Percentiles rank a stretch among this genome's conserved stretches.
Evolutionary conservation across 2,329 filamentous ascomycete genomes (phyloP).

Genomic region (Cladophialophora exuberans): DNA sequence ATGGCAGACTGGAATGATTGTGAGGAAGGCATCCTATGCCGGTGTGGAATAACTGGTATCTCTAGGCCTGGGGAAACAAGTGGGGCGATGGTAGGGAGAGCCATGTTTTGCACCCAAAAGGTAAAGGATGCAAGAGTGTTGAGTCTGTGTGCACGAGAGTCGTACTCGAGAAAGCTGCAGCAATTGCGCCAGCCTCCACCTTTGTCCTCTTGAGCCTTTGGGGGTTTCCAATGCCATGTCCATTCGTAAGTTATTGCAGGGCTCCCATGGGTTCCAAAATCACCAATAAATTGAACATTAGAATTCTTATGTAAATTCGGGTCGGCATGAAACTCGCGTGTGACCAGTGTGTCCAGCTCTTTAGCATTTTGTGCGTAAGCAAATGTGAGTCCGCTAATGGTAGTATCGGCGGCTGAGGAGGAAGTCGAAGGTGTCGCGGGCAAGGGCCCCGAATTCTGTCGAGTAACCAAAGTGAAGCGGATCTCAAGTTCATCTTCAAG

Average conservation of each 20-base stretch:
- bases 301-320: conserved; percentile 97
- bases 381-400: conserved; percentile 87
- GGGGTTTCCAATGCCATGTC: conserved; percentile 96
- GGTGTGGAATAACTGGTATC: conserved; percentile 67
- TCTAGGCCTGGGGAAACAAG: conserved; percentile 75
- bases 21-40: conserved; percentile 79
- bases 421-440: conserved; percentile 57
- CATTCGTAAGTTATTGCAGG: conserved; percentile 87
- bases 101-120: conserved; percentile 84
- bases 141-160: conserved; percentile 85
- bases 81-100: conserved; percentile 53
- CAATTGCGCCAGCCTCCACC: conserved; percentile 94
- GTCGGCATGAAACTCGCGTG: conserved; percentile 93
- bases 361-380: conserved; percentile 82
- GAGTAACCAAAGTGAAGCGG: conserved; percentile 85
- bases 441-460: conserved; percentile 54
- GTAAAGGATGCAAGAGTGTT: conserved; percentile 90
- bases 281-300: conserved; percentile 93
- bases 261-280: conserved; percentile 82
- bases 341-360: conserved; percentile 92
- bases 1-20: conserved; percentile 85
- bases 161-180: conserved; percentile 97
- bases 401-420: conserved; percentile 64
- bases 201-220: conserved; percentile 77
- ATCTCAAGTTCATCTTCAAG: conserved; percentile 94